Percentiles rank a stretch among this genome's conserved stretches.
phyloP scores from a whole-genome alignment of 2,329 filamentous ascomycete genomes.

The Colletotrichum sansevieriae region DNA sequence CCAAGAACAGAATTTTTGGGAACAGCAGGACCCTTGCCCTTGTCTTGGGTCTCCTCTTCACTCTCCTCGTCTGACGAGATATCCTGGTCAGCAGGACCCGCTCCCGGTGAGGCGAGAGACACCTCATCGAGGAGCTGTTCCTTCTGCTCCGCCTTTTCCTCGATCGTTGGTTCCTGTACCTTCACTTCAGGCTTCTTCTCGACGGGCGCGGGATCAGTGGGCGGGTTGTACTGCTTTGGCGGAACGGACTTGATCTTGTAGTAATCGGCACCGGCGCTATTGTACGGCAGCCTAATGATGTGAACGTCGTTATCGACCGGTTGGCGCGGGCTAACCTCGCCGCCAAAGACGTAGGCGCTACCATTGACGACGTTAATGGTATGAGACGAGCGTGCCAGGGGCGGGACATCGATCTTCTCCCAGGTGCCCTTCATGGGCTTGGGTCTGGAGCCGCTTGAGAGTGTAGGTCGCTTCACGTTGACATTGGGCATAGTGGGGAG shows the following conservation, averaged over 20 bases:
- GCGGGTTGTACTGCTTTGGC: slow-evolving; percentile 45
- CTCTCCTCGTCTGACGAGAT: slow-evolving; percentile 5
- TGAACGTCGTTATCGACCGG: slow-evolving; percentile 82
- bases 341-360: slow-evolving; percentile 79
- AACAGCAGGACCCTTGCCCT: slow-evolving; percentile 53
- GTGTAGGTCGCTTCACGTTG: slow-evolving; percentile 42
- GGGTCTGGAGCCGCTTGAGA: slow-evolving; percentile 37
- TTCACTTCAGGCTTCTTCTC: slow-evolving; percentile 14
- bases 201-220: slow-evolving; percentile 41
- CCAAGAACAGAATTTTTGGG: slow-evolving; percentile 47
- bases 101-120: slow-evolving; percentile 52
- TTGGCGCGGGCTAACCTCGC: slow-evolving; percentile 75
- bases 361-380: slow-evolving; percentile 71
- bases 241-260: slow-evolving; percentile 65
- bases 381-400: slow-evolving; percentile 81
- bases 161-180: slow-evolving; percentile 42
- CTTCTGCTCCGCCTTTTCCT: slow-evolving; percentile 43
- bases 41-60: slow-evolving; percentile 46
- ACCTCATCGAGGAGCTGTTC: slow-evolving; percentile 59
- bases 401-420: slow-evolving; percentile 67
- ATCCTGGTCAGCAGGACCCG: slow-evolving; percentile 44
- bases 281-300: slow-evolving; percentile 71
- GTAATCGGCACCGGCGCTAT: slow-evolving; percentile 70
- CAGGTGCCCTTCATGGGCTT: slow-evolving; percentile 68
- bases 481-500: slow-evolving; percentile 53